Evolutionary conservation across 2,329 filamentous ascomycete species (phyloP).

Genomic region (Aspergillus neotritici): DNA sequence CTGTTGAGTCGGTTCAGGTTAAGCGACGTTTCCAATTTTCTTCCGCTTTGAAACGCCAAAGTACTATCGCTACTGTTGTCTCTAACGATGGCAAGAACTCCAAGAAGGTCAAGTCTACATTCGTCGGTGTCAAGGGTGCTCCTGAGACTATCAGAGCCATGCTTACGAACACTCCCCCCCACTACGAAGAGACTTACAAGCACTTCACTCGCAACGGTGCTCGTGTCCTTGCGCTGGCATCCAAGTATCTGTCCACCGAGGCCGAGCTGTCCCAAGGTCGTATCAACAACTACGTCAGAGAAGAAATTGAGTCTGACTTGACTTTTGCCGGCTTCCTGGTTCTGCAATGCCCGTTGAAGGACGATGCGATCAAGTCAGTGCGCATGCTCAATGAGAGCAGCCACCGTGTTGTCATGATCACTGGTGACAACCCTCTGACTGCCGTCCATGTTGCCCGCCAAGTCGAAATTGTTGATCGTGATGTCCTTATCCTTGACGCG

Average conservation of each 20-base stretch:
- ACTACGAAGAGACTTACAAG: conserved; percentile 98
- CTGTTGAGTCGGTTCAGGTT: conserved; percentile 74
- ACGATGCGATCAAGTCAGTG: conserved; percentile 88
- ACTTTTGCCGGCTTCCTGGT: conserved; percentile 94
- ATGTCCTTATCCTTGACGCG: conserved; percentile 89
- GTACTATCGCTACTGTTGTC: conserved; percentile 79
- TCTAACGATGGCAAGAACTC: conserved; percentile 66
- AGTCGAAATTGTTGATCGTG: conserved; percentile 95
- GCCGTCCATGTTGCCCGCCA: conserved; percentile 92
- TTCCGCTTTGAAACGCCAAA: conserved; percentile 91
- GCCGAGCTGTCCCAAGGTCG: conserved; percentile 73
- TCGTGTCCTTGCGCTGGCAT: conserved; percentile 86
- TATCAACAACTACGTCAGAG: conserved; percentile 91
- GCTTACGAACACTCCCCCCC: conserved; percentile 71
- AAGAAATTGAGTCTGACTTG: conserved; percentile 79
- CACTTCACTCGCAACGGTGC: conserved; percentile 95
- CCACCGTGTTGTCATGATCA: conserved; percentile 98
- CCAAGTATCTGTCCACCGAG: conserved; percentile 81
- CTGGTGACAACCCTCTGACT: conserved; percentile 93
- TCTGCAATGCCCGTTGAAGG: conserved; percentile 90
- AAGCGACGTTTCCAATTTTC: conserved; percentile 98
- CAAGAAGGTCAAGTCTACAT: conserved; percentile 74
- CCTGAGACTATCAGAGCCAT: conserved; percentile 96
- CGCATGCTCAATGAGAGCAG: conserved; percentile 98
- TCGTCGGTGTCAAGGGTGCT: conserved; percentile 92